Percentiles rank a stretch among this genome's conserved stretches.
phyloP scores from a whole-genome alignment of 2,329 filamentous ascomycete genomes.

The Cladosporium austrohemisphaericum region DNA sequence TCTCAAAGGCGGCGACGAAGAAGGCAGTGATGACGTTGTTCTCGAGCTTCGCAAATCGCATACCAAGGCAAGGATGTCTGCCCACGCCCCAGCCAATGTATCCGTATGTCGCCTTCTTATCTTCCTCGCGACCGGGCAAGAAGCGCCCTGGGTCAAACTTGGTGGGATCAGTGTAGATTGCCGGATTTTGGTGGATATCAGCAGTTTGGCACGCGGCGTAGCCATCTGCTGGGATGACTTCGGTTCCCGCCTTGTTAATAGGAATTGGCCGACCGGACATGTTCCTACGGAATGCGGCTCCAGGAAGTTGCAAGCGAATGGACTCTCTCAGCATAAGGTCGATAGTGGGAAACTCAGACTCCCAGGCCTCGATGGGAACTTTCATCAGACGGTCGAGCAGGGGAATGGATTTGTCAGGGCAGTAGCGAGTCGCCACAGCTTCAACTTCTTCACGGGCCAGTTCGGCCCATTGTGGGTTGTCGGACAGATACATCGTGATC shows the following conservation, averaged over 20 bases:
- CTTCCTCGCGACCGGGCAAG: constrained; percentile 46
- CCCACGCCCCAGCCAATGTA: constrained; percentile 38
- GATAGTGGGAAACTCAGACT: constrained; percentile 51
- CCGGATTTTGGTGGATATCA: constrained; percentile 49
- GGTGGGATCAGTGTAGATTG: constrained; percentile 47
- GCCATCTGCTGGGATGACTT: constrained; percentile 49
- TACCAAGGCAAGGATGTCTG: constrained; percentile 43
- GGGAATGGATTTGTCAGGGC: constrained; percentile 31
- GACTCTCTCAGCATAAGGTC: constrained; percentile 52
- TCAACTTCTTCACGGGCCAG: constrained; percentile 48
- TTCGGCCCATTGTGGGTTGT: constrained; percentile 45
- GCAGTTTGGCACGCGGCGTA: constrained; percentile 47
- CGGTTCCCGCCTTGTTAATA: constrained; percentile 40
- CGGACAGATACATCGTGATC: constrained; percentile 50
- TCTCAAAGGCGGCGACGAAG: constrained; percentile 50
- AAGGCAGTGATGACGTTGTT: constrained; percentile 49
- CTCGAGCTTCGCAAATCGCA: constrained; percentile 53
- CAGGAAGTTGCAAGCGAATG: constrained; percentile 50
- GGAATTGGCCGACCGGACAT: constrained; percentile 43
- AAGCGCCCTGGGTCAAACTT: constrained; percentile 52
- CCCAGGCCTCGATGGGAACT: constrained; percentile 53
- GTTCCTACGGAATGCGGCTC: constrained; percentile 53
- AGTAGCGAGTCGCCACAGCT: constrained; percentile 42
- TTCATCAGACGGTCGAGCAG: constrained; percentile 39
- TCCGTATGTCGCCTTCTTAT: constrained; percentile 38